Percentiles rank a stretch among this genome's conserved stretches.
Evolutionary conservation across 208 protist genomes (phyloP).

Genomic region (Acanthamoeba sp.): DNA sequence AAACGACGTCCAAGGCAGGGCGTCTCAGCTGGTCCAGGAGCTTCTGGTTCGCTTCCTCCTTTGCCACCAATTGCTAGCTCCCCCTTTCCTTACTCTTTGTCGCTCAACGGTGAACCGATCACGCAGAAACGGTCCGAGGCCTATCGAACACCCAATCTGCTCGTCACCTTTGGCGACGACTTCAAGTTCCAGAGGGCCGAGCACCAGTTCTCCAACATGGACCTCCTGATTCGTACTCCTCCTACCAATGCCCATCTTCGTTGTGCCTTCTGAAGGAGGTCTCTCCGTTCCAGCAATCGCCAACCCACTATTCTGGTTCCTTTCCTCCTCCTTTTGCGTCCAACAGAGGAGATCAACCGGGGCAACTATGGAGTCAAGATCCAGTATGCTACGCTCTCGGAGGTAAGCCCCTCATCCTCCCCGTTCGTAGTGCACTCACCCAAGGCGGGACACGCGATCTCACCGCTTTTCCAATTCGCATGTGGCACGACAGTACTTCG

Average conservation of each 20-base stretch:
- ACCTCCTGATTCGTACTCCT: slow-evolving; percentile 76
- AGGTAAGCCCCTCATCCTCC: neutral
- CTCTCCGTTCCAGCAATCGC: too few relatives aligned
- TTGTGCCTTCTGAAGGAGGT: too few relatives aligned
- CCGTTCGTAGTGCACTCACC: too few relatives aligned
- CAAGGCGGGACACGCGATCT: too few relatives aligned
- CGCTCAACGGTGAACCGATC: neutral
- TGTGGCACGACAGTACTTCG: slow-evolving; percentile 86
- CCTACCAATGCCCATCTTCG: neutral
- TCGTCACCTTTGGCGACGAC: slow-evolving; percentile 88
- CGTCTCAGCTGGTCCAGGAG: slow-evolving; percentile 55
- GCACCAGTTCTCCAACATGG: slow-evolving; percentile 86
- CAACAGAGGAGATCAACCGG: slow-evolving; percentile 75
- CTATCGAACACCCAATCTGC: slow-evolving; percentile 80
- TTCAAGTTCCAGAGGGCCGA: slow-evolving; percentile 85
- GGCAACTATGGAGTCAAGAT: slow-evolving; percentile 67
- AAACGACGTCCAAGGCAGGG: neutral
- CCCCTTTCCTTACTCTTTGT: neutral
- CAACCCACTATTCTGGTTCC: neutral
- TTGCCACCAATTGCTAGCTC: too few relatives aligned
- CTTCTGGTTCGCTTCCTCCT: neutral
- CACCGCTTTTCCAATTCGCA: neutral
- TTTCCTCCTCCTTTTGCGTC: neutral
- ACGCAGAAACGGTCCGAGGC: neutral
- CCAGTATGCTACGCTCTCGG: slow-evolving; percentile 72